These are phyloP conservation scores for Citrus medica DNA, from an alignment of 345 rosid species.

Conservation along the genomic window DNA sequence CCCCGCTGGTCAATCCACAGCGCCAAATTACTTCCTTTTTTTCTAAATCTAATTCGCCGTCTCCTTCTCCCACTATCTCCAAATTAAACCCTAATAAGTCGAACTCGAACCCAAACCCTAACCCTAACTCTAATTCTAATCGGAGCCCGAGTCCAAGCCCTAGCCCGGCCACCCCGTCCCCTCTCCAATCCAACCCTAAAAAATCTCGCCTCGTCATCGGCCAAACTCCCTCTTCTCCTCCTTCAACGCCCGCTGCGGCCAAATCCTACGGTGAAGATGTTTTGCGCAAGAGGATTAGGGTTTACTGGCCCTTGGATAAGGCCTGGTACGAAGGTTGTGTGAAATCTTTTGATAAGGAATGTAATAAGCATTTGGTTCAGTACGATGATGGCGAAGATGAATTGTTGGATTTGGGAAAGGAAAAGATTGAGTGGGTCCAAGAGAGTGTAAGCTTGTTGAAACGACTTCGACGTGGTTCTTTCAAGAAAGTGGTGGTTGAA, in stretches of 20 bases:
- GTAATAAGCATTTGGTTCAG: slow-evolving; percentile 64
- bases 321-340: slow-evolving; percentile 81
- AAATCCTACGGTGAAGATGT: slow-evolving; percentile 53
- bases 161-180: slow-evolving; percentile 72
- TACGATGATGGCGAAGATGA: slow-evolving; percentile 93
- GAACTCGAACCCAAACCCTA: slow-evolving; percentile 34
- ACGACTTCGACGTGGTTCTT: slow-evolving; percentile 58
- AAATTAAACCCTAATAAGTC: slow-evolving; percentile 27
- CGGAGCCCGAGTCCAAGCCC: slow-evolving; percentile 31
- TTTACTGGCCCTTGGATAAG: slow-evolving; percentile 95
- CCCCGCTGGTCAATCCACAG: slow-evolving; percentile 86
- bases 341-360: slow-evolving; percentile 39
- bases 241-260: slow-evolving; percentile 20
- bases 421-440: slow-evolving; percentile 81
- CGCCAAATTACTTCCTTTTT: slow-evolving; percentile 93
- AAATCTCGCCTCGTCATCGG: slow-evolving; percentile 71
- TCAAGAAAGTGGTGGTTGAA: slow-evolving; percentile 49
- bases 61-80: slow-evolving; percentile 37
- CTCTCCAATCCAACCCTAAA: slow-evolving; percentile 51
- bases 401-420: slow-evolving; percentile 74
- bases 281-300: slow-evolving; percentile 58
- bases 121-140: slow-evolving; percentile 13
- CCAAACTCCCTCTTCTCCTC: slow-evolving; percentile 31
- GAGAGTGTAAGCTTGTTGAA: slow-evolving; percentile 39
- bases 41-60: slow-evolving; percentile 39